phyloP scores from a whole-genome alignment of 208 protist species.

The Strigomonas galati region DNA sequence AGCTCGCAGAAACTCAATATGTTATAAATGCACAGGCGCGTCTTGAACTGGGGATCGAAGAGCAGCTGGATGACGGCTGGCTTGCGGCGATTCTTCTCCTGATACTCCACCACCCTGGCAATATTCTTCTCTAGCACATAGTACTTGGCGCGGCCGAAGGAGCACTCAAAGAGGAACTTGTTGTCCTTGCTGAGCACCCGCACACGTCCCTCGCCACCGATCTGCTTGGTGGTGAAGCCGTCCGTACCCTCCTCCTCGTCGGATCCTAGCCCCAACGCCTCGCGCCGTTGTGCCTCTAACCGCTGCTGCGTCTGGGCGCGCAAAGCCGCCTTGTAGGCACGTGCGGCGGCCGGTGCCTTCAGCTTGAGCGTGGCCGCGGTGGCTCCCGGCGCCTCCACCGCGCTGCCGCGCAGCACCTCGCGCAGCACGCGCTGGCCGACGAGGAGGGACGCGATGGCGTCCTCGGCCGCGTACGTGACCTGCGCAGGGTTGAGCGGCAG shows the following conservation, averaged over 20 bases:
- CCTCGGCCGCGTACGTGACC: constrained; percentile 48
- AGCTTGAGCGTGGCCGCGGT: constrained; percentile 22
- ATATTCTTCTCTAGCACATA: constrained; percentile 42
- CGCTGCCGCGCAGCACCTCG: constrained; percentile 9
- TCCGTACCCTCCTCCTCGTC: neutral
- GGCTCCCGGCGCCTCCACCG: constrained; percentile 5
- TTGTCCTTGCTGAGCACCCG: constrained; percentile 32
- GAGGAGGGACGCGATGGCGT: constrained; percentile 47
- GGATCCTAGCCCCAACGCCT: neutral
- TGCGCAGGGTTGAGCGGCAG: constrained; percentile 22
- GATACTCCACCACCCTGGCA: constrained; percentile 27
- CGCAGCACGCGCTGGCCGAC: constrained; percentile 28
- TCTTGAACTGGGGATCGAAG: constrained; percentile 45
- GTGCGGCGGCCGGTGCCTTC: constrained; percentile 11
- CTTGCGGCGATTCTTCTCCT: constrained; percentile 18
- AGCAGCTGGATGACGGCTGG: constrained; percentile 38
- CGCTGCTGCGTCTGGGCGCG: constrained; percentile 3
- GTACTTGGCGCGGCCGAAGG: constrained; percentile 26
- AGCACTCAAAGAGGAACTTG: constrained; percentile 43
- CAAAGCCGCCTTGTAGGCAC: constrained; percentile 19
- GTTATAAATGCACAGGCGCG: constrained; percentile 42
- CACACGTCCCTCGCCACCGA: constrained; percentile 17
- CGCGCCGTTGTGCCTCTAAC: neutral
- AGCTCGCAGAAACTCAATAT: constrained; percentile 26
- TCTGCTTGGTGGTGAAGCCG: neutral